phyloP scores from a whole-genome alignment of 805 yeast genomes.

The Lipomyces chichibuensis region DNA sequence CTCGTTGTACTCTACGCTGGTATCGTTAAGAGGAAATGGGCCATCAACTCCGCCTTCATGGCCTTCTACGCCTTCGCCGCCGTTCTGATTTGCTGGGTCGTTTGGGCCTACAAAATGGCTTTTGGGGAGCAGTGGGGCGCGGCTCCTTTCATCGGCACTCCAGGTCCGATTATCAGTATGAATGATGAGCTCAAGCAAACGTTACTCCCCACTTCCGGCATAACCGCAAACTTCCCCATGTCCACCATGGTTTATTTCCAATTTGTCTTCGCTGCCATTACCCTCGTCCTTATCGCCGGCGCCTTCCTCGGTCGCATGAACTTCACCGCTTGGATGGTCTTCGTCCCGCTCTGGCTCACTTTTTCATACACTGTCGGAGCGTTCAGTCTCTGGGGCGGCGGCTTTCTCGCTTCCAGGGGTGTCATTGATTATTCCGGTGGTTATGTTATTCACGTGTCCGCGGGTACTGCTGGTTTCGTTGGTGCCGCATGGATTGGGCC shows the following conservation, averaged over 20 bases:
- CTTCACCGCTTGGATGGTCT: conserved; percentile 12
- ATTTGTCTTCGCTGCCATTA: conserved; percentile 10
- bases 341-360: conserved; percentile 8
- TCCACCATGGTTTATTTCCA: conserved; percentile 9
- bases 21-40: conserved; percentile 11
- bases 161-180: conserved; percentile 4
- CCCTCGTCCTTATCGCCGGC: conserved; percentile 5
- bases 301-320: conserved; percentile 12
- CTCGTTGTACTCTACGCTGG: conserved; percentile 8
- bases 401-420: conserved; percentile 3
- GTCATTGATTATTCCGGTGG: conserved; percentile 11
- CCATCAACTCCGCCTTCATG: conserved; percentile 13
- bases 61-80: conserved; percentile 12
- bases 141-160: conserved; percentile 6
- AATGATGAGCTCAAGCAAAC: conserved; percentile 6
- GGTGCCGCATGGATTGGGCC: conserved; percentile 8
- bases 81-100: conserved; percentile 5
- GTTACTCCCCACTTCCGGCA: not conserved
- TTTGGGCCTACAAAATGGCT: conserved; percentile 5
- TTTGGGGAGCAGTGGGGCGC: conserved; percentile 7
- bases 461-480: conserved; percentile 8
- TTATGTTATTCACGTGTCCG: conserved; percentile 4
- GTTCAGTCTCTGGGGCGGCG: conserved; percentile 14
- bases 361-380: conserved; percentile 9
- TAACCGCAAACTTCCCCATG: conserved; percentile 3